These are phyloP conservation scores for Carex scoparia DNA, from an alignment of 176 grass and related monocot genomes.

Conservation along the genomic window DNA sequence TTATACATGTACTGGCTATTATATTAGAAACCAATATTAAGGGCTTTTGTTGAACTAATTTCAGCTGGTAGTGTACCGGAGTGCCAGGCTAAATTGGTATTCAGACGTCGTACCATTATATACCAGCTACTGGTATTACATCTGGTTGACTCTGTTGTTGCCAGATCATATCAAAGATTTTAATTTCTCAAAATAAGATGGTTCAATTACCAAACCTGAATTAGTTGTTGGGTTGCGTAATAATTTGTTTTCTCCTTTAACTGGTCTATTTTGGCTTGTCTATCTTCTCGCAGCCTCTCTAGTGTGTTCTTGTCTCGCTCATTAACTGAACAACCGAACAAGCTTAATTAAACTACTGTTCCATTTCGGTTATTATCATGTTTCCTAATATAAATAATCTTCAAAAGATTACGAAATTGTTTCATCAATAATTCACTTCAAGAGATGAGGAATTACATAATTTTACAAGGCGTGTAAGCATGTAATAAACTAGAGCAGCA, in stretches of 20 bases:
- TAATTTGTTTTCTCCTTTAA: slow-evolving; percentile 95
- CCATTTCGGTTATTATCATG: neutral
- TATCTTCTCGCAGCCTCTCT: slow-evolving; percentile 76
- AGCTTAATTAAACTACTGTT: slow-evolving; percentile 13
- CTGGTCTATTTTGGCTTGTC: slow-evolving; percentile 80
- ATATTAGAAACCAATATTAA: neutral
- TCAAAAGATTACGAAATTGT: neutral
- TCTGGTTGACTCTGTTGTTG: neutral
- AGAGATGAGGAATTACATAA: slow-evolving; percentile 48
- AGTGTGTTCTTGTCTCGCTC: slow-evolving; percentile 66
- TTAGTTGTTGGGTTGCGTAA: slow-evolving; percentile 86
- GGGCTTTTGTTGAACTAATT: neutral
- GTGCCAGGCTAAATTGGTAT: no score
- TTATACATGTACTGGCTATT: neutral
- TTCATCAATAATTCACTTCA: neutral
- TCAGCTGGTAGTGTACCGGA: no score
- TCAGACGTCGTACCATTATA: neutral
- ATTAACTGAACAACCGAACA: slow-evolving; percentile 48
- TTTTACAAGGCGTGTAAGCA: slow-evolving; percentile 52
- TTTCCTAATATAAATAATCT: neutral
- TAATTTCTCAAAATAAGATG: neutral
- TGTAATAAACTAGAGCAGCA: slow-evolving; percentile 49
- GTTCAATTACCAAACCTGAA: slow-evolving; percentile 44
- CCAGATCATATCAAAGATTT: neutral
- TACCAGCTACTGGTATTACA: neutral